Conservation (phyloP, 2,329 filamentous ascomycete species). For the Neofusicoccum sp. region DNA sequence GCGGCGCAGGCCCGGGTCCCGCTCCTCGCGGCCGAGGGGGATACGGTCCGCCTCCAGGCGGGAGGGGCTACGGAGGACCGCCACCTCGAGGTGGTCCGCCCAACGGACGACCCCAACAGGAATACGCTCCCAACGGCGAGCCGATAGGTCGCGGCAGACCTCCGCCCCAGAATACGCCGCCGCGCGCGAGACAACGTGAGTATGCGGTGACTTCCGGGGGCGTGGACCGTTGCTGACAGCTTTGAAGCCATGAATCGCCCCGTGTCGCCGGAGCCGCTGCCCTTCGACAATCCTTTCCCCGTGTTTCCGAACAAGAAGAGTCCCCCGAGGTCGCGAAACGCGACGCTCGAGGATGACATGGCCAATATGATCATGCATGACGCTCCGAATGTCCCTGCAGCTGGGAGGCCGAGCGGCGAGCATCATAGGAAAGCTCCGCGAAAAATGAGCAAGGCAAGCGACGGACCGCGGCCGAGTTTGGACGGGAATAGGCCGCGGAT, state of each 20-base stretch:
- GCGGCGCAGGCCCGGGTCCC: background rate
- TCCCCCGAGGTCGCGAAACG: conserved; percentile 26
- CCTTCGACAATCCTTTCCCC: conserved; percentile 49
- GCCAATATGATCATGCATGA: conserved; percentile 33
- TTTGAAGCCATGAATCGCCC: conserved; percentile 22
- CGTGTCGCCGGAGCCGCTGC: conserved; percentile 27
- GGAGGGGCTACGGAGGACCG: background rate
- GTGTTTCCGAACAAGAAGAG: conserved; percentile 39
- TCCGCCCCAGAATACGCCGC: conserved; percentile 4
- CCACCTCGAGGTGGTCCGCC: background rate
- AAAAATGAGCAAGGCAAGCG: conserved; percentile 18
- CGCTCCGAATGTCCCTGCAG: background rate
- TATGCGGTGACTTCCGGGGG: background rate
- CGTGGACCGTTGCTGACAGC: conserved; percentile 17
- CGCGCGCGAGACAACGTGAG: conserved; percentile 19
- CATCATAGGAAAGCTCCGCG: conserved; percentile 8
- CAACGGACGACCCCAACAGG: conserved; percentile 4
- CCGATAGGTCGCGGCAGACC: conserved; percentile 16
- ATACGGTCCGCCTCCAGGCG: conserved; percentile 9
- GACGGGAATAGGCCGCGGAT: conserved; percentile 1
- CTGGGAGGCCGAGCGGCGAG: conserved; percentile 11
- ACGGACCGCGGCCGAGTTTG: conserved; percentile 10
- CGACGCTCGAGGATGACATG: conserved; percentile 35
- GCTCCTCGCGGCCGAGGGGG: background rate
- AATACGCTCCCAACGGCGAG: conserved; percentile 7